Evolutionary conservation across 495 filamentous ascomycete genomes (phyloP).

Genomic region (Cudoniella acicularis): DNA sequence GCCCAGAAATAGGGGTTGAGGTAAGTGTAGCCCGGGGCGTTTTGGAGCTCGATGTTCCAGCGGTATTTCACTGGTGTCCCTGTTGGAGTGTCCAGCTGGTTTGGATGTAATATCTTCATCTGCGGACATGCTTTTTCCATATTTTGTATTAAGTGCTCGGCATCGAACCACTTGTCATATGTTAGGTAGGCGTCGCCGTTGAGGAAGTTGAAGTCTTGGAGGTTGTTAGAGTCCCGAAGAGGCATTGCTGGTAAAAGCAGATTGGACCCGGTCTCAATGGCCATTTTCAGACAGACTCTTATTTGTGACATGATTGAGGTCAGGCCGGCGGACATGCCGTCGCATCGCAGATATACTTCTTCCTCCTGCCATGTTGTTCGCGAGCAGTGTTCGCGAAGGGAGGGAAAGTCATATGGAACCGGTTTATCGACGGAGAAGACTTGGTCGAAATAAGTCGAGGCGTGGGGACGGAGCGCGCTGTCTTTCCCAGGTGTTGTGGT

Average conservation of each 20-base stretch:
- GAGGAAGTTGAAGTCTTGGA: conserved; percentile 26
- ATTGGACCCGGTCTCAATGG: conserved; percentile 19
- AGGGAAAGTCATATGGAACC: conserved; percentile 7
- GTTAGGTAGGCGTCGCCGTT: conserved; percentile 22
- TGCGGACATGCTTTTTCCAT: conserved; percentile 18
- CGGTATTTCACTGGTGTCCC: conserved; percentile 9
- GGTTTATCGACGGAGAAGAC: conserved; percentile 16
- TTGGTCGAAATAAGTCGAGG: conserved; percentile 22
- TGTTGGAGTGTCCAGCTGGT: conserved; percentile 2
- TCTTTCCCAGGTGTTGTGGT: no score
- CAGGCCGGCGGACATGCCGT: conserved; percentile 23
- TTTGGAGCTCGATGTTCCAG: conserved; percentile 15
- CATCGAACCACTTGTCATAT: conserved; percentile 30
- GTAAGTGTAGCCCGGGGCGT: conserved; percentile 15
- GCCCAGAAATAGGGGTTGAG: conserved; percentile 24
- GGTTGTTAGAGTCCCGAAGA: conserved; percentile 23
- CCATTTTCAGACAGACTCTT: conserved; percentile 29
- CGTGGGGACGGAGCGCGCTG: not conserved
- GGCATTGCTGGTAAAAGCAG: conserved; percentile 26
- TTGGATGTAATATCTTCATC: conserved; percentile 26
- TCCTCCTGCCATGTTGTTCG: conserved; percentile 14
- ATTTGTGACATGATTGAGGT: conserved; percentile 28
- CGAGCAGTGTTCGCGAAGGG: conserved; percentile 13
- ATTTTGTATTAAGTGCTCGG: conserved; percentile 15
- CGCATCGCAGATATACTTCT: conserved; percentile 23